These are phyloP conservation scores for Psilocybe cubensis DNA, from an alignment of 768 basidiomycete genomes.

Conservation along the genomic window DNA sequence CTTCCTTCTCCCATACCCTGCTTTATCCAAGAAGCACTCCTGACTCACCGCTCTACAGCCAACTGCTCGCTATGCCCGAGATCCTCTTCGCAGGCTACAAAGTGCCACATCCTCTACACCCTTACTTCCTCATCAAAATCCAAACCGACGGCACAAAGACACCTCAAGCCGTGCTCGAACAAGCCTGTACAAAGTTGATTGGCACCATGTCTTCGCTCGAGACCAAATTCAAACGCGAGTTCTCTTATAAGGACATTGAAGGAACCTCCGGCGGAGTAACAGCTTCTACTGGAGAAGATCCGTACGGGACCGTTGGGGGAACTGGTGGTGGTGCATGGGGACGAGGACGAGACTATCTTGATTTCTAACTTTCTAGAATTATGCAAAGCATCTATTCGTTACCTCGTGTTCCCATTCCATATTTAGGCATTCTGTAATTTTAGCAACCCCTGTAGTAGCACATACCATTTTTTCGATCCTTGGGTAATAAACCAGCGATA, in stretches of 20 bases:
- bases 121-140: conserved; percentile 92
- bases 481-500: neutral
- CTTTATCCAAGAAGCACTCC: neutral
- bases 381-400: neutral
- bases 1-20: neutral
- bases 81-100: conserved; percentile 98
- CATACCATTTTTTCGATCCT: neutral
- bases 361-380: conserved; percentile 41
- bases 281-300: conserved; percentile 24
- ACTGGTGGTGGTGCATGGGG: conserved; percentile 40
- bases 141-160: conserved; percentile 91
- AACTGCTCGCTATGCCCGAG: conserved; percentile 85
- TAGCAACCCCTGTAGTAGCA: conserved; percentile 10
- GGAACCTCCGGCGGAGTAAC: conserved; percentile 36
- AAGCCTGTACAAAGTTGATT: conserved; percentile 84
- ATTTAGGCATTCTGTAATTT: conserved; percentile 17
- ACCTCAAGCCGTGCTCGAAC: conserved; percentile 81
- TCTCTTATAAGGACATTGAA: conserved; percentile 77
- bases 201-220: conserved; percentile 68
- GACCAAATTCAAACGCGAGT: conserved; percentile 81
- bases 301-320: conserved; percentile 33
- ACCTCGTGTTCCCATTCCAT: neutral
- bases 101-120: conserved; percentile 95
- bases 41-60: conserved; percentile 48
- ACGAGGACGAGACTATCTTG: conserved; percentile 55